Conservation (phyloP, 495 filamentous ascomycete genomes). For the Choiromyces venosus region DNA sequence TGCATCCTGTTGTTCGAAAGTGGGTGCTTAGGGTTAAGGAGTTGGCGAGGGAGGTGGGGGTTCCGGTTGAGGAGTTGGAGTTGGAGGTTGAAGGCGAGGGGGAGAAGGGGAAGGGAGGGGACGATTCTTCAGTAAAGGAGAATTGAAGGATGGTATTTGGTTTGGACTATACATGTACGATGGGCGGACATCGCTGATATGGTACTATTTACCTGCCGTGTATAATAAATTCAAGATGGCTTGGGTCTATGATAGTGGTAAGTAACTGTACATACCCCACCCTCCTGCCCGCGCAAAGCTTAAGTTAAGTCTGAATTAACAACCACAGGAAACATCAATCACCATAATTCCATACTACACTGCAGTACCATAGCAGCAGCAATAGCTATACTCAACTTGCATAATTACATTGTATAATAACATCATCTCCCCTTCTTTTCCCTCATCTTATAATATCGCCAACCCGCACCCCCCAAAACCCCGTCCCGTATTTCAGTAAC, state of each 20-base stretch:
- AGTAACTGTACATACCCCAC: not conserved
- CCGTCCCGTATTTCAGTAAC: not conserved
- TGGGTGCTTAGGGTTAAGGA: constrained; percentile 50
- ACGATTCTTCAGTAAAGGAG: not conserved
- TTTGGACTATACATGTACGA: not conserved
- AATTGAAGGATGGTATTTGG: not conserved
- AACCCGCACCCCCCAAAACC: not conserved
- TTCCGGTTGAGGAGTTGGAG: constrained; percentile 42
- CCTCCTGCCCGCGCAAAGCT: not conserved
- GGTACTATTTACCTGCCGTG: not conserved
- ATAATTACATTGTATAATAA: not conserved
- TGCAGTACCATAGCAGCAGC: no score
- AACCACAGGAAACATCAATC: not conserved
- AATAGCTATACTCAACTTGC: not conserved
- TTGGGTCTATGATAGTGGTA: not conserved
- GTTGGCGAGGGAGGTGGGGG: constrained; percentile 45
- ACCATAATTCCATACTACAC: not conserved
- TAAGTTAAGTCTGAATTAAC: not conserved
- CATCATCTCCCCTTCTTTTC: not conserved
- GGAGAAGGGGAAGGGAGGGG: not conserved
- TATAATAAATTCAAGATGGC: not conserved
- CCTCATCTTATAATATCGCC: no score
- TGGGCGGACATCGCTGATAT: no score
- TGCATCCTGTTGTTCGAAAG: constrained; percentile 56
- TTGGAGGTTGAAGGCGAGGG: constrained; percentile 8